Evolutionary conservation across 1,284 basidiomycete genomes (phyloP), one percentile per base, ranked within the genome.

Genomic region (Rhizoctonia solani): DNA sequence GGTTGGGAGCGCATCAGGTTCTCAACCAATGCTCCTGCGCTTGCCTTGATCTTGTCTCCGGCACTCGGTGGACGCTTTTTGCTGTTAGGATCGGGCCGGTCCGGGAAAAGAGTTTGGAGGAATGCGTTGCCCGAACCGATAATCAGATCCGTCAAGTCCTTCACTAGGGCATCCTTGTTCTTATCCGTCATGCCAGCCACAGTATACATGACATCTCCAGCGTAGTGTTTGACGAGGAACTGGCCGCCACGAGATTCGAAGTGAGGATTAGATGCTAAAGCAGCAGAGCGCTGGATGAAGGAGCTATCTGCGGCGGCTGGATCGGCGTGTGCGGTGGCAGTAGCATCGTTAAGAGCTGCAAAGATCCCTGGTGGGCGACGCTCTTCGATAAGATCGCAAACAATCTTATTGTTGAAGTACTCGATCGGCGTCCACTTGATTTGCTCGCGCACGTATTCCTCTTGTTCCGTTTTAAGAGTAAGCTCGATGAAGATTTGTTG

Each of bases 381-480:
- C 76, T 97, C 95, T 78, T 99, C 97, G 73, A 99, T 99, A 32
- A 99, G 85, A 76, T 98, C 95, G 78, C 97, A 99, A 21, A 99
- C 97, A 71, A 99, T 88, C 76, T 93, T 92, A 82, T 94, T 94
- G 76, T 95, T 93, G 83, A 95, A 95, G 77, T 93, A 98, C 73
- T 96, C 95, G 85, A 99, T 99, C 0, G 96, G 96, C 0, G 90
- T 97, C 97, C 97, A 99, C 78, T 98, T 93, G 81, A 99, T 99
- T 79, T 97, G 91, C 77, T 99, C 96, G 69, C 91, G 86, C 21
- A 96, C 94, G 75, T 99, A 99, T 79, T 99, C 97, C 76, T 99
- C 97, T 78, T 99, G 97, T 77, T 99, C 97, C 13, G 95, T 95
- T 82, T 99, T 99, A 74, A 99, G 83, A 0, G 97, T 99, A 55